Conservation (phyloP, 257 asterid genomes). For the Thymus quinquecostatus region DNA sequence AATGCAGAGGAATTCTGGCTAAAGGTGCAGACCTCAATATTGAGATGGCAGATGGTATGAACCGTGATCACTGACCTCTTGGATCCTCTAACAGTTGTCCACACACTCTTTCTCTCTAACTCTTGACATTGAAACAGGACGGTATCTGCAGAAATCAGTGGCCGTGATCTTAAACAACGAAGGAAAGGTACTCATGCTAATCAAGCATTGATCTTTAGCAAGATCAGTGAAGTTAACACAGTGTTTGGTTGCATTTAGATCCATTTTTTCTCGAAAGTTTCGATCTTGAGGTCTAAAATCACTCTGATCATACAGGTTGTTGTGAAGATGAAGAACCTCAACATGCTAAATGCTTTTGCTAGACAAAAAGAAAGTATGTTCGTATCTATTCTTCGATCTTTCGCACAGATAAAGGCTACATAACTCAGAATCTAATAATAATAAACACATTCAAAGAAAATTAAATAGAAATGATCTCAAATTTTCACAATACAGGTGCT, state of each 20-base stretch:
- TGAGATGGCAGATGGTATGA: constrained; percentile 72
- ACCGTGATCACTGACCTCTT: background rate
- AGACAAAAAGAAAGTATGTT: constrained; percentile 74
- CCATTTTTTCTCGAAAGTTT: background rate
- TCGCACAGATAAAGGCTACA: background rate
- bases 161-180: constrained; percentile 59
- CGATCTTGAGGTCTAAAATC: constrained; percentile 1
- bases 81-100: constrained; percentile 8
- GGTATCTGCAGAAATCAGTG: constrained; percentile 56
- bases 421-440: background rate
- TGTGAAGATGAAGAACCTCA: constrained; percentile 70
- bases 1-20: constrained; percentile 62
- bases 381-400: background rate
- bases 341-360: constrained; percentile 60
- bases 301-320: constrained; percentile 53
- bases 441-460: background rate
- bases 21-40: constrained; percentile 69
- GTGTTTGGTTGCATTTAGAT: background rate
- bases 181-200: constrained; percentile 58
- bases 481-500: constrained; percentile 40
- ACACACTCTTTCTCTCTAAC: constrained; percentile 10
- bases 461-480: background rate
- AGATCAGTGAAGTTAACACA: background rate
- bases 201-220: no score
- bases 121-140: constrained; percentile 53